Evolutionary conservation across 192 early-diverging fungal genomes (phyloP), one percentile per base, ranked within the genome.

Genomic region (Funneliformis mosseae): DNA sequence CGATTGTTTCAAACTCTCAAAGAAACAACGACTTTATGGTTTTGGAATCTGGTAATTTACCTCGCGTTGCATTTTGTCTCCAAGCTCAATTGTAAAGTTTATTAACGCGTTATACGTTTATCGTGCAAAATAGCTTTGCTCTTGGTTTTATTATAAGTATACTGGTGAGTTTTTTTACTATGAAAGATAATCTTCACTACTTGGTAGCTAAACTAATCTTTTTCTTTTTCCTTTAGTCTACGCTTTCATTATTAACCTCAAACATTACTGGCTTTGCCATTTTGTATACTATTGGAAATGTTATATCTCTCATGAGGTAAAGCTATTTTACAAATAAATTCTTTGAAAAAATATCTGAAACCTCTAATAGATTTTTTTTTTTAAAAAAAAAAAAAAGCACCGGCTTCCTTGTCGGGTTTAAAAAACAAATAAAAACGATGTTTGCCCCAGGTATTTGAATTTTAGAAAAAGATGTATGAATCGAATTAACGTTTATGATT

Each of bases 261-360:
- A 84, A 90, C 48, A 78, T 95, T 64, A 81, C 89, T 10, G 90
- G 88, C 8, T 99, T 97, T 90, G 97, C 97, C 27, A 87, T 96
- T 50, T 87, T 97, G 62, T 99, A 97, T 83, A 95, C 94, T 62
- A 79, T 96, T 18, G 97, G 97, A 66, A 99, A 99, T 83, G 78
- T 97, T 25, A 75, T 97, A 25, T 95, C 96, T 41, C 80, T 99
- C 74, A 70, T 94, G 74, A 90, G 89, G 89, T 90, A 16, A 18
- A 12, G n/a, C 28, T 33, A 59, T 25, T 27, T 12, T n/a, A 28
- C 48, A 33, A 33, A 33, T 2, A 41, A 28, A n/a, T 21, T 11
- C n/a, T 21, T 61, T 83, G 18, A 12, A 28, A 11, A 50, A 81
- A 71, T n/a, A 33, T 33, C 33, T n/a, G 28, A 66, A 59, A 42